Evolutionary conservation across 257 asterid species (phyloP).

Genomic region (Ajuga chamaepitys): DNA sequence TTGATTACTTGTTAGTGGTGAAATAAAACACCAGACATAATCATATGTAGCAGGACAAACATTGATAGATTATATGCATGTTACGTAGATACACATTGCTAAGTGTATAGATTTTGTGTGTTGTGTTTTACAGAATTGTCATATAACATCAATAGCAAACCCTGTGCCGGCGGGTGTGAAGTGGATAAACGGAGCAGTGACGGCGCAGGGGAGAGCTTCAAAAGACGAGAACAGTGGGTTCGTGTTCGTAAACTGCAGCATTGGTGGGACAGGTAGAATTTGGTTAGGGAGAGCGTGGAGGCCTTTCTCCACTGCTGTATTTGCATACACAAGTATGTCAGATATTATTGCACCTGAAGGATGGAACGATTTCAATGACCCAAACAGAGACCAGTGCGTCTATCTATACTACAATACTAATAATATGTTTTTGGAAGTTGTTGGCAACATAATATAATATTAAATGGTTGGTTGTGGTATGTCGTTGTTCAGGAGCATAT

Average conservation of each 20-base stretch:
- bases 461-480: not conserved
- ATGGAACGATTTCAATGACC: slow-evolving; percentile 94
- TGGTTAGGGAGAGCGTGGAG: slow-evolving; percentile 98
- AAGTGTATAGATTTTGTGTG: too few species aligned
- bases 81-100: too few species aligned
- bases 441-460: too few species aligned
- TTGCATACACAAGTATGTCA: slow-evolving; percentile 59
- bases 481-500: slow-evolving; percentile 40
- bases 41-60: too few species aligned
- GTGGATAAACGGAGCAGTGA: slow-evolving; percentile 65
- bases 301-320: slow-evolving; percentile 79
- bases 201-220: slow-evolving; percentile 79
- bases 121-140: slow-evolving; percentile 37
- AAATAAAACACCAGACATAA: too few species aligned
- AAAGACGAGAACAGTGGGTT: slow-evolving; percentile 84
- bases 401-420: not conserved
- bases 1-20: too few species aligned
- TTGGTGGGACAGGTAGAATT: slow-evolving; percentile 83
- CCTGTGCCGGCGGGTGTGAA: slow-evolving; percentile 49
- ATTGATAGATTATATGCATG: too few species aligned
- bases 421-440: too few species aligned
- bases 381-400: slow-evolving; percentile 70
- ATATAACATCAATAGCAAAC: slow-evolving; percentile 65
- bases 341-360: slow-evolving; percentile 81
- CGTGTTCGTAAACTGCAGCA: slow-evolving; percentile 56